Evolutionary conservation across 2,329 filamentous ascomycete genomes (phyloP).

Genomic region (Aaosphaeria pasadenensis): DNA sequence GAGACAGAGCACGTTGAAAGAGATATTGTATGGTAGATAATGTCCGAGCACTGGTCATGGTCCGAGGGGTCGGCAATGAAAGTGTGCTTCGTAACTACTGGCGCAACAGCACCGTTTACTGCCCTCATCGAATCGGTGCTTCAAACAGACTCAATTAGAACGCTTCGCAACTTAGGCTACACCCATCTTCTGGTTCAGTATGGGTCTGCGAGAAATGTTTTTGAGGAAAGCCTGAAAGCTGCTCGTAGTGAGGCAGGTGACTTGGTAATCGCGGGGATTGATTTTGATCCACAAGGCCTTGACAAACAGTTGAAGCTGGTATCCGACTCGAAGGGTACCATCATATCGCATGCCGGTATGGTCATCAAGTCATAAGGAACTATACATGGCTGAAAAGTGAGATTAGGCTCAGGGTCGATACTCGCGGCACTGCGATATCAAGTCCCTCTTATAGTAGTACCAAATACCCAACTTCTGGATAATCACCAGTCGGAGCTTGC

Average conservation of each 20-base stretch:
- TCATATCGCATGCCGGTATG: slow-evolving; percentile 87
- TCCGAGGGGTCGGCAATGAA: slow-evolving; percentile 18
- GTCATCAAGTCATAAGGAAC: slow-evolving; percentile 2
- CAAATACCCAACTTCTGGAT: slow-evolving; percentile 76
- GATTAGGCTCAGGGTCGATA: slow-evolving; percentile 80
- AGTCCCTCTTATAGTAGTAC: slow-evolving; percentile 81
- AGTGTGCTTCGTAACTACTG: slow-evolving; percentile 82
- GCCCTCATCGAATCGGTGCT: slow-evolving; percentile 67
- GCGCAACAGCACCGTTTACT: slow-evolving; percentile 83
- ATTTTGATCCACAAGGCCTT: slow-evolving; percentile 62
- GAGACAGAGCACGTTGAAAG: no score
- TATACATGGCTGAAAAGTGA: slow-evolving; percentile 2
- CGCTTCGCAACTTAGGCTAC: slow-evolving; percentile 60
- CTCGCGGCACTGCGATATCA: slow-evolving; percentile 74
- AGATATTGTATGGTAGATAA: no score
- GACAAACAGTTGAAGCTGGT: slow-evolving; percentile 56
- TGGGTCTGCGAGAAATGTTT: slow-evolving; percentile 61
- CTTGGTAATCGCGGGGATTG: slow-evolving; percentile 57
- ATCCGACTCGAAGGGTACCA: slow-evolving; percentile 61
- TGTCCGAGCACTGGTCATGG: not conserved
- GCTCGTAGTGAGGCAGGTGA: slow-evolving; percentile 14
- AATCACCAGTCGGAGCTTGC: slow-evolving; percentile 93
- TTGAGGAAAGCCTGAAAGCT: slow-evolving; percentile 36
- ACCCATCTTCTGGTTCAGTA: slow-evolving; percentile 77
- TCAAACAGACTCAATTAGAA: slow-evolving; percentile 58